These are phyloP conservation scores for Leishmania martiniquensis DNA, from an alignment of 208 protist genomes.

Conservation along the genomic window DNA sequence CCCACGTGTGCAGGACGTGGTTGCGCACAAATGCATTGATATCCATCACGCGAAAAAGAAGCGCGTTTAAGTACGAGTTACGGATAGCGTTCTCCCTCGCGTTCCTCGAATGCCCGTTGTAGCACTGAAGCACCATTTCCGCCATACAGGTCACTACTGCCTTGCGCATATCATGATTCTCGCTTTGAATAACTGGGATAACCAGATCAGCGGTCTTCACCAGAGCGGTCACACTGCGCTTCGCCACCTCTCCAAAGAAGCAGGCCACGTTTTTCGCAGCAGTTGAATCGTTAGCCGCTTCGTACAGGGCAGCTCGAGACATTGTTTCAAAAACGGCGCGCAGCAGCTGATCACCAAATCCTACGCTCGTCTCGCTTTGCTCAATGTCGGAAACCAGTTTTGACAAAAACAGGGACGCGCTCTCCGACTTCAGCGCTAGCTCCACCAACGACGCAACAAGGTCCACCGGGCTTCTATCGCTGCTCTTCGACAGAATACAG, in stretches of 20 bases:
- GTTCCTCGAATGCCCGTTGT: slow-evolving; percentile 55
- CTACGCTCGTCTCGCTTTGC: slow-evolving; percentile 42
- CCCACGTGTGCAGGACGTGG: slow-evolving; percentile 83
- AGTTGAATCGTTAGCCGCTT: slow-evolving; percentile 44
- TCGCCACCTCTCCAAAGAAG: slow-evolving; percentile 82
- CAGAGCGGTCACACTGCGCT: slow-evolving; percentile 79
- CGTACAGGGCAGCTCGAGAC: slow-evolving; percentile 59
- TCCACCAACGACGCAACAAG: slow-evolving; percentile 81
- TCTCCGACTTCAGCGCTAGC: slow-evolving; percentile 74
- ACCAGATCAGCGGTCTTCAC: slow-evolving; percentile 63
- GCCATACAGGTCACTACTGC: slow-evolving; percentile 78
- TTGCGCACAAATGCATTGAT: slow-evolving; percentile 90
- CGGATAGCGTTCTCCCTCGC: slow-evolving; percentile 45
- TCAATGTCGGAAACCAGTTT: slow-evolving; percentile 80
- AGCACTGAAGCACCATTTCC: slow-evolving; percentile 86
- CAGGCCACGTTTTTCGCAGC: slow-evolving; percentile 78
- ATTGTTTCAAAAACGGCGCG: slow-evolving; percentile 68
- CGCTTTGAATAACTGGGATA: slow-evolving; percentile 67
- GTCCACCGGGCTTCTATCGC: slow-evolving; percentile 42
- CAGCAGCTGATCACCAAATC: slow-evolving; percentile 45
- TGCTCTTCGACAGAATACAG: slow-evolving; percentile 52
- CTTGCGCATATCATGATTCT: slow-evolving; percentile 90
- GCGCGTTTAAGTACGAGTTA: slow-evolving; percentile 76
- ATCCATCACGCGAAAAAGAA: slow-evolving; percentile 88
- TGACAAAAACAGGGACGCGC: slow-evolving; percentile 73